Evolutionary conservation across 352 stramenopile species (phyloP).

Genomic region (Stephanocyclus meneghinianus): DNA sequence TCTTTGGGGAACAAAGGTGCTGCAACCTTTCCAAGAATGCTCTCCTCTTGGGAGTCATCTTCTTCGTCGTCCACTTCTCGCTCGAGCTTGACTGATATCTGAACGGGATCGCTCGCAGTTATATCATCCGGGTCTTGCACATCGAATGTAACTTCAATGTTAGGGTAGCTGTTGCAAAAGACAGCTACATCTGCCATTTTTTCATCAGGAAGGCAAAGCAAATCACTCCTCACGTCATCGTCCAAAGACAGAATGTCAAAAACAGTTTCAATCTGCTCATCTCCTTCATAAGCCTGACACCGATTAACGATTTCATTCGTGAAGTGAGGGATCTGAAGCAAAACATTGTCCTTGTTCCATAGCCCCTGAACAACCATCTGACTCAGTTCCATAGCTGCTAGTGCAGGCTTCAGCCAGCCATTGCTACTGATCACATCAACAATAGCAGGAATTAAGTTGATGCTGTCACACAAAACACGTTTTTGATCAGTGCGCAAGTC

Average conservation of each 20-base stretch:
- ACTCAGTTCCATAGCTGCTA: conserved; percentile 97
- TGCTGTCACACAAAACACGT: conserved; percentile 87
- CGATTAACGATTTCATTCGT: conserved; percentile 86
- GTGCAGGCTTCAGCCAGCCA: conserved; percentile 96
- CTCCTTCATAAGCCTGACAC: conserved; percentile 72
- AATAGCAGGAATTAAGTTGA: conserved; percentile 95
- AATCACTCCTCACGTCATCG: conserved; percentile 88
- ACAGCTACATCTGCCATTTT: conserved; percentile 95
- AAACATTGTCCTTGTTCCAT: conserved; percentile 95
- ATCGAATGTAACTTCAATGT: conserved; percentile 93
- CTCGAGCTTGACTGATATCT: conserved; percentile 88
- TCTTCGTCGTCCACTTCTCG: conserved; percentile 90
- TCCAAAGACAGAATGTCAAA: conserved; percentile 93
- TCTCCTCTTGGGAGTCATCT: conserved; percentile 84
- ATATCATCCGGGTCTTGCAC: conserved; percentile 91
- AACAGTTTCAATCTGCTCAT: conserved; percentile 85
- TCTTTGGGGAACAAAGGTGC: conserved; percentile 84
- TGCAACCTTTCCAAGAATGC: conserved; percentile 72
- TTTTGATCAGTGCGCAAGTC: conserved; percentile 92
- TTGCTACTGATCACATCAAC: conserved; percentile 99
- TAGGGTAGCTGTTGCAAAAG: conserved; percentile 99
- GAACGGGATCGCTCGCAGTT: conserved; percentile 88
- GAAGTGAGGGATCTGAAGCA: conserved; percentile 97
- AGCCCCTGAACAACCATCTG: conserved; percentile 99
- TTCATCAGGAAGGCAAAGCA: conserved; percentile 88